phyloP scores from a whole-genome alignment of 441 rosid genomes.

The Croton laevigatus region DNA sequence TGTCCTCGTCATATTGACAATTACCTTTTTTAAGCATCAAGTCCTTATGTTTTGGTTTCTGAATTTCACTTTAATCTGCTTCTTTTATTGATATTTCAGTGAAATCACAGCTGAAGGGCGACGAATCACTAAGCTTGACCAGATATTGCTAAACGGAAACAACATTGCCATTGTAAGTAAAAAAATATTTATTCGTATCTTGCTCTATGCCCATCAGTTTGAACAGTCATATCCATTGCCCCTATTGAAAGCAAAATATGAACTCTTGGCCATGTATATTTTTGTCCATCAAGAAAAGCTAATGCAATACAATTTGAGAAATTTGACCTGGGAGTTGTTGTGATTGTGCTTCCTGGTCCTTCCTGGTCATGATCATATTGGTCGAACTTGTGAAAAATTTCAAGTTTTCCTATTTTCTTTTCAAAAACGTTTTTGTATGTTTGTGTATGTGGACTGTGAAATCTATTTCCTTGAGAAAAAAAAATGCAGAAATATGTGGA shows the following conservation, averaged over 20 bases:
- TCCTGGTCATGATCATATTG: neutral
- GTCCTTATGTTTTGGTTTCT: slow-evolving; percentile 1
- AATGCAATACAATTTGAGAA: neutral
- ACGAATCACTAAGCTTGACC: slow-evolving; percentile 95
- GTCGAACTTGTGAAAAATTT: neutral
- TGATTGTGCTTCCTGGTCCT: slow-evolving; percentile 2
- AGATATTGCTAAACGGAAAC: slow-evolving; percentile 91
- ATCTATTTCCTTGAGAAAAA: neutral
- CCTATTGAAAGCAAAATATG: neutral
- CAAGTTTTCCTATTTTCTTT: too few relatives aligned
- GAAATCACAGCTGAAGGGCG: slow-evolving; percentile 93
- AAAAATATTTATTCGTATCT: neutral
- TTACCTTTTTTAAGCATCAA: too few relatives aligned
- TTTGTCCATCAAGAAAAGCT: neutral
- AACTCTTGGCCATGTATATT: neutral
- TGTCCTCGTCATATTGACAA: too few relatives aligned
- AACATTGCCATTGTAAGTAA: slow-evolving; percentile 88
- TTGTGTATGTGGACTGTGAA: neutral
- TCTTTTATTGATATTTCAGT: slow-evolving; percentile 34
- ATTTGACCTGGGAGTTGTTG: neutral
- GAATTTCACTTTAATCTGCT: slow-evolving; percentile 12
- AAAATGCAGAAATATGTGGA: neutral
- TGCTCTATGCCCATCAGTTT: neutral
- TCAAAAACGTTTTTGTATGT: too few relatives aligned
- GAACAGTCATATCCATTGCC: neutral